A percentile compares a stretch with the other conserved stretches of the same genome.
phyloP scores from a whole-genome alignment of 176 grass and related monocot species.

The Thalia dealbata region DNA sequence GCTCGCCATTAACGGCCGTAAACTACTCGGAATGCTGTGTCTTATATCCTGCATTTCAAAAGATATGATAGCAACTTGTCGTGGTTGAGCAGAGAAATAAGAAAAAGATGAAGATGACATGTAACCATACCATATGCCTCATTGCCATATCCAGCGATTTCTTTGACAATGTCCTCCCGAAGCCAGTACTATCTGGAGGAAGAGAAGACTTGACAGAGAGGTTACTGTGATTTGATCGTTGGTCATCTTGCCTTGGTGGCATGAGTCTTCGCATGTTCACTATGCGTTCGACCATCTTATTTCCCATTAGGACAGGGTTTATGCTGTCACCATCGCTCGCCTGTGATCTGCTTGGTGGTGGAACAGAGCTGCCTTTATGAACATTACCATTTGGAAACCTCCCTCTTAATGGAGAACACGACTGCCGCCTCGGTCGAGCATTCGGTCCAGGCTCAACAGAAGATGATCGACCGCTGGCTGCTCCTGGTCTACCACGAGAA shows the following conservation, averaged over 20 bases:
- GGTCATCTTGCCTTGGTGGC: constrained; percentile 76
- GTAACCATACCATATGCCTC: constrained; percentile 78
- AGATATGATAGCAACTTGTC: neutral
- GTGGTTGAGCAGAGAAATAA: neutral
- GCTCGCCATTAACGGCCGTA: constrained; percentile 72
- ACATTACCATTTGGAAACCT: constrained; percentile 46
- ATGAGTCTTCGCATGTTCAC: constrained; percentile 88
- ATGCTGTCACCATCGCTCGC: constrained; percentile 38
- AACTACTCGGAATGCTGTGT: constrained; percentile 75
- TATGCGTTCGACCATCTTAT: constrained; percentile 93
- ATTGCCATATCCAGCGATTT: constrained; percentile 97
- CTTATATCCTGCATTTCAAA: constrained; percentile 66
- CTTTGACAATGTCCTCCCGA: constrained; percentile 77
- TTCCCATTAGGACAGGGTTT: constrained; percentile 78
- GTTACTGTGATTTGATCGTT: constrained; percentile 41
- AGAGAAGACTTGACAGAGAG: constrained; percentile 53
- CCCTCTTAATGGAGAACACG: constrained; percentile 90
- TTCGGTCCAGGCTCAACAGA: constrained; percentile 73
- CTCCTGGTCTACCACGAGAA: constrained; percentile 81
- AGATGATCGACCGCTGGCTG: constrained; percentile 70
- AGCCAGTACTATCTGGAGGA: constrained; percentile 72
- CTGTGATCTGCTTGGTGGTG: constrained; percentile 65
- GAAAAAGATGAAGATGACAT: neutral
- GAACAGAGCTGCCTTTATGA: constrained; percentile 46
- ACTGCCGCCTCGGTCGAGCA: constrained; percentile 60